Base-by-base conservation (phyloP, 2,329 filamentous ascomycete species). In the Phialocephala subalpina region DNA sequence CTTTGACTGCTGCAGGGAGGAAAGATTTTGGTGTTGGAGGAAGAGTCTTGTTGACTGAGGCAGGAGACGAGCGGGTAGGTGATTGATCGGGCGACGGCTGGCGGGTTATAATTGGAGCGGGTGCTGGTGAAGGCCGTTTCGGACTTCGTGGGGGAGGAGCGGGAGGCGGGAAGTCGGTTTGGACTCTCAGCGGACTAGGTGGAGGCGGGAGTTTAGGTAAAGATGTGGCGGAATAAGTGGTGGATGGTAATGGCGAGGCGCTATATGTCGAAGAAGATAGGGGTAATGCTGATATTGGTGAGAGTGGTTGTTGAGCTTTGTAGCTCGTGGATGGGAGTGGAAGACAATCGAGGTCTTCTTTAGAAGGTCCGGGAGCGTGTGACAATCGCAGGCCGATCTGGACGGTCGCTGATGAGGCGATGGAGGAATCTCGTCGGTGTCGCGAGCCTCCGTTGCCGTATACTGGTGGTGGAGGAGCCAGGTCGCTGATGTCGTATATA, bases 321-420 rank as follows among this genome's bases (percentile, higher is more conserved):
- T 78, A 73, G 64, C 62, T 78, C 67, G 67, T 80, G 71, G 58
- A 55, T 72, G 77, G 67, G 20, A 74, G 53, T 72, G 77, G 66
- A 9, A 70, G 60, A 6, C 40, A 49, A 2, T 64, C 56, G 0
- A 66, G 29, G 40, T 66, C 62, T 33, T 68, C 65, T 60, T 63
- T 57, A 18, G 69, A 62, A 22, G 64, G 57, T 18, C 76, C 58
- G 64, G 77, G 67, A 60, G 75, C 36, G 85, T 82, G 62, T 83
- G 90, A 92, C 63, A 92, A 81, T 12, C 90, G 85, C 18, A 92
- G 81, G 1, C 90, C 90, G 60, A 92, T 92, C 73, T 92, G 89
- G 12, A 92, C 89, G 0, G 89, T 92, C 27, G 89, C 89, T 11
- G 86, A 86, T 53, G 90, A 92, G 18, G 82, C 82, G 49, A 88